Base-by-base conservation (phyloP, 768 basidiomycete genomes). In the Amanita exitialis region DNA sequence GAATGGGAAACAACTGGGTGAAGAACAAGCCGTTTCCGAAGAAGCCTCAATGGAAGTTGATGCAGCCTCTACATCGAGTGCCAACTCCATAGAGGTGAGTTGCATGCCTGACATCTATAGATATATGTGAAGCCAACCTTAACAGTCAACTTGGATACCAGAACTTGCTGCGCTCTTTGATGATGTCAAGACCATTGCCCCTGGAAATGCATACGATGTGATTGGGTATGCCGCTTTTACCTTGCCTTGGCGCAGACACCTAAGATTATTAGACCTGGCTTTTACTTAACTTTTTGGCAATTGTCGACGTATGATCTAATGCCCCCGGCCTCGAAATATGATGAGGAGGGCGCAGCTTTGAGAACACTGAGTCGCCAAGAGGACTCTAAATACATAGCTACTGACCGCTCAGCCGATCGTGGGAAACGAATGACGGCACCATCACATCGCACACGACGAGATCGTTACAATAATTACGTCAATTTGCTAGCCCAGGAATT, bases 231-330 rank as follows among this genome's bases (percentile, higher is more conserved):
- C 18, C 44, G 51, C 27, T 44, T 47, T 35, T 36, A 23, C 25
- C 6, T 54, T 44, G 16, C 9, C 12, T 47, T 47, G 13, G 20
- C 46, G 50, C 34, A 30, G 30, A 47, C 8, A 2, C 32, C 57
- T 20, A 44, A 56, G 49, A 47, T 53, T 20, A 10, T 49, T 39
- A 96, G 95, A 3, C 84, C 92, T 25, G 87, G 83, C 2, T 98
- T 99, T 69, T 97, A 93, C 61, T 67, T 90, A 42, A 92, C 94
- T 2, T 99, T 97, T 69, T 99, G 96, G 96, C 94, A 97, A 64
- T 67, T 98, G 47, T 86, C 90, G 0, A 86, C 87, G 30, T 90
- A 92, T 59, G 96, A 99, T 64, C 74, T 98, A 30, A 69, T 79
- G 0, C 86, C 89, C 10, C 92, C 94, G 0, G 72, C 75, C 15